Evolutionary conservation across 345 rosid genomes (phyloP).

Genomic region (Hevea brasiliensis): DNA sequence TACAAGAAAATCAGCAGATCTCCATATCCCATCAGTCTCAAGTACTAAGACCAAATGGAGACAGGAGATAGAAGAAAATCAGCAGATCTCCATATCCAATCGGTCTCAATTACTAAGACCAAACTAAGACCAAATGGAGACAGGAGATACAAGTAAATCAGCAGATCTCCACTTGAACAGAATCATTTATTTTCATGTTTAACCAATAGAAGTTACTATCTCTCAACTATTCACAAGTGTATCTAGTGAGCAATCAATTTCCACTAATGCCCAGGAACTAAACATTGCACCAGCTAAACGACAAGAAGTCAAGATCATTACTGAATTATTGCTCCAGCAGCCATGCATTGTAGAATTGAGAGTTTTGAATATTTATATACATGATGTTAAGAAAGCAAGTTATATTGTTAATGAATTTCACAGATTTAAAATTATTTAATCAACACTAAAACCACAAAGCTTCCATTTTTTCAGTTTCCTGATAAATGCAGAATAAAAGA

Average conservation of each 20-base stretch:
- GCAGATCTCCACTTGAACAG: background rate
- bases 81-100: background rate
- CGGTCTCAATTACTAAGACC: no score
- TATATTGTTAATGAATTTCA: background rate
- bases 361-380: background rate
- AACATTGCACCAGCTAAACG: conserved; percentile 5
- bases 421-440: background rate
- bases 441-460: background rate
- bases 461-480: background rate
- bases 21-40: background rate
- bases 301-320: background rate
- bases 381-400: background rate
- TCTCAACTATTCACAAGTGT: background rate
- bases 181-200: background rate
- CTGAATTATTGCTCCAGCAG: background rate
- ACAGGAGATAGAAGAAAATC: background rate
- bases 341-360: background rate
- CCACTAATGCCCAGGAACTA: conserved; percentile 8
- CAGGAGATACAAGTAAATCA: background rate
- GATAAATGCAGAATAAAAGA: background rate
- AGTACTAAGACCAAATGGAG: background rate
- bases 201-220: background rate
- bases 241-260: conserved; percentile 4
- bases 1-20: background rate
- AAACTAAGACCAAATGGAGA: background rate